Evolutionary conservation across 192 early-diverging fungal species (phyloP).

Genomic region (Coemansia sp.): DNA sequence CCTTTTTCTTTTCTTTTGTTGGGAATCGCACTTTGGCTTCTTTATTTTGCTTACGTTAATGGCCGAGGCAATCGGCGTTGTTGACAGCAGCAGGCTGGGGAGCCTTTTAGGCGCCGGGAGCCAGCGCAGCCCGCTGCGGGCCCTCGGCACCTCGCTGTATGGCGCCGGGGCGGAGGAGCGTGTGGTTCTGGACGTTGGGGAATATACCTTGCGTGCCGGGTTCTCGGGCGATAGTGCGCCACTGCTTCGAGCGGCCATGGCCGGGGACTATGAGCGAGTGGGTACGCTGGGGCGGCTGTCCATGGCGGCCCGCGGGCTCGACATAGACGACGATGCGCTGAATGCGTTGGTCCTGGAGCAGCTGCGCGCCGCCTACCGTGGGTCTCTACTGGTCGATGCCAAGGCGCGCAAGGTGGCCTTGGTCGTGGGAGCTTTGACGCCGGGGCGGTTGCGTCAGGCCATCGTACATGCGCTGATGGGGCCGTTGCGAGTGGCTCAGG

Average conservation of each 20-base stretch:
- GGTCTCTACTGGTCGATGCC: slow-evolving; percentile 71
- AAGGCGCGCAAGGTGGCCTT: slow-evolving; percentile 79
- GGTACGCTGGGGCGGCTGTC: slow-evolving; percentile 1
- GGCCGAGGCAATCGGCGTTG: too few species aligned
- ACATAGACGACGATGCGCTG: slow-evolving; percentile 6
- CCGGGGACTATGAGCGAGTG: slow-evolving; percentile 17
- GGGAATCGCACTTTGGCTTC: too few species aligned
- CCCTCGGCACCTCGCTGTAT: slow-evolving; percentile 1
- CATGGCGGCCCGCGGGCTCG: neutral
- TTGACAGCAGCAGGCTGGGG: neutral
- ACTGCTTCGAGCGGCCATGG: slow-evolving; percentile 58
- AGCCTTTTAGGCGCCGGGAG: too few species aligned
- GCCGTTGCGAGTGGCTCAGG: slow-evolving; percentile 70
- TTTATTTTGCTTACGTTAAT: too few species aligned
- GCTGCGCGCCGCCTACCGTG: slow-evolving; percentile 20
- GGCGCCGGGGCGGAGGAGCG: slow-evolving; percentile 64
- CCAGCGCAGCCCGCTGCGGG: neutral
- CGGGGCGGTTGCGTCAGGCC: slow-evolving; percentile 58
- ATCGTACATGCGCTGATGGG: slow-evolving; percentile 70
- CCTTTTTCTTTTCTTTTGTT: slow-evolving; percentile 2
- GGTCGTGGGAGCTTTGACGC: slow-evolving; percentile 68
- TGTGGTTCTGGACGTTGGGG: slow-evolving; percentile 83
- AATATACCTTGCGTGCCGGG: slow-evolving; percentile 74
- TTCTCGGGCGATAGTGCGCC: slow-evolving; percentile 80
- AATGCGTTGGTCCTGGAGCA: slow-evolving; percentile 19